Conservation (phyloP, 2,329 filamentous ascomycete species). For the Alternaria sp. region DNA sequence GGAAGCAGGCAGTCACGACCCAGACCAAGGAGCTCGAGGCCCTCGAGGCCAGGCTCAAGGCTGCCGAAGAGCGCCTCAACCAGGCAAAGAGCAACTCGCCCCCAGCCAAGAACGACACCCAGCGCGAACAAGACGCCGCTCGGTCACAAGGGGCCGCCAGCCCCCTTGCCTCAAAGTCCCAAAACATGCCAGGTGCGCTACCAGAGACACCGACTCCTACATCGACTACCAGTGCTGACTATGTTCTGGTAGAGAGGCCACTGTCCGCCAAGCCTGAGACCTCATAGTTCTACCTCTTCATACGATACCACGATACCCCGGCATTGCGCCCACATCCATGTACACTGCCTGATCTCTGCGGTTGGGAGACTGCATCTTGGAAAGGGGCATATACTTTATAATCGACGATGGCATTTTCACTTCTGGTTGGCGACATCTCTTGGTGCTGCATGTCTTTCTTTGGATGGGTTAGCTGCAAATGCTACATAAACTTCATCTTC, state of each 20-base stretch:
- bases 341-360: slow-evolving; percentile 6
- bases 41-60: slow-evolving; percentile 81
- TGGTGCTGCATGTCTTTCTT: slow-evolving; percentile 7
- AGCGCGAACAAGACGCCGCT: slow-evolving; percentile 32
- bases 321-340: slow-evolving; percentile 8
- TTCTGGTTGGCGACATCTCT: slow-evolving; percentile 2
- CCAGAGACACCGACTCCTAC: slow-evolving; percentile 37
- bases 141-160: slow-evolving; percentile 40
- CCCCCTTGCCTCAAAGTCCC: slow-evolving; percentile 26
- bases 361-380: slow-evolving; percentile 6
- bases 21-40: slow-evolving; percentile 82
- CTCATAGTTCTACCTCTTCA: slow-evolving; percentile 11
- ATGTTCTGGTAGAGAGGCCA: slow-evolving; percentile 47
- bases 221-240: slow-evolving; percentile 45
- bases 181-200: slow-evolving; percentile 42
- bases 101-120: slow-evolving; percentile 39
- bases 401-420: slow-evolving; percentile 5
- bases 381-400: slow-evolving; percentile 11
- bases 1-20: slow-evolving; percentile 78
- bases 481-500: slow-evolving; percentile 7
- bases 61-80: slow-evolving; percentile 79
- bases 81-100: slow-evolving; percentile 42
- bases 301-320: slow-evolving; percentile 20
- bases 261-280: slow-evolving; percentile 27
- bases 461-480: slow-evolving; percentile 14